phyloP scores from a whole-genome alignment of 192 early-diverging fungal genomes.

The Entophlyctis helioformis region DNA sequence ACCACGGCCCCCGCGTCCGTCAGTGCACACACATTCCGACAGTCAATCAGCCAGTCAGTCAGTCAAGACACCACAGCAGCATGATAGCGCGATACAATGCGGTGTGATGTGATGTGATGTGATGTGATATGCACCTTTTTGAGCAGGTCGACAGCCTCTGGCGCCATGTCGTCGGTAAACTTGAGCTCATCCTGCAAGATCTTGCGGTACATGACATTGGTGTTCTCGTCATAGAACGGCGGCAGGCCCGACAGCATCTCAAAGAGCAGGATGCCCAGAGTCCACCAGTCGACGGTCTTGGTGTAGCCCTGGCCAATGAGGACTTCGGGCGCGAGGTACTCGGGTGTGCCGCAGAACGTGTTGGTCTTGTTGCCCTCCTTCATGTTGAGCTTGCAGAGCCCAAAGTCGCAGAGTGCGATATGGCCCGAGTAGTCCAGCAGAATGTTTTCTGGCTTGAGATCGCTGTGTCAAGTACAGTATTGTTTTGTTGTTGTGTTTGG shows the following conservation, averaged over 20 bases:
- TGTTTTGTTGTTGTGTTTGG: no score
- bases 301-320: conserved; percentile 73
- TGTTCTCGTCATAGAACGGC: conserved; percentile 91
- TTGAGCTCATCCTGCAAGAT: conserved; percentile 66
- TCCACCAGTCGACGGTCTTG: conserved; percentile 97
- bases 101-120: no score
- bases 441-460: conserved; percentile 94
- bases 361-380: conserved; percentile 79
- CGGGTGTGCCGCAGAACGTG: conserved; percentile 88
- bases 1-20: no score
- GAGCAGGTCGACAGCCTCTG: conserved; percentile 23
- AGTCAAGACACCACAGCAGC: background rate
- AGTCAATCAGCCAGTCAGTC: background rate
- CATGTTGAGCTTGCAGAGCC: conserved; percentile 90
- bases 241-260: conserved; percentile 40
- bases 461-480: conserved; percentile 46
- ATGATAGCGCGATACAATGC: background rate
- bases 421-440: conserved; percentile 88
- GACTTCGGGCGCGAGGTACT: conserved; percentile 82
- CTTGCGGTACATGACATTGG: conserved; percentile 89
- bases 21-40: background rate
- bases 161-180: conserved; percentile 40
- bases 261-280: conserved; percentile 85
- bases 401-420: conserved; percentile 88
- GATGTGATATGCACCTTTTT: conserved; percentile 12